These are phyloP conservation scores for Phytophthora litchii DNA, from an alignment of 352 stramenopile genomes.

Conservation along the genomic window DNA sequence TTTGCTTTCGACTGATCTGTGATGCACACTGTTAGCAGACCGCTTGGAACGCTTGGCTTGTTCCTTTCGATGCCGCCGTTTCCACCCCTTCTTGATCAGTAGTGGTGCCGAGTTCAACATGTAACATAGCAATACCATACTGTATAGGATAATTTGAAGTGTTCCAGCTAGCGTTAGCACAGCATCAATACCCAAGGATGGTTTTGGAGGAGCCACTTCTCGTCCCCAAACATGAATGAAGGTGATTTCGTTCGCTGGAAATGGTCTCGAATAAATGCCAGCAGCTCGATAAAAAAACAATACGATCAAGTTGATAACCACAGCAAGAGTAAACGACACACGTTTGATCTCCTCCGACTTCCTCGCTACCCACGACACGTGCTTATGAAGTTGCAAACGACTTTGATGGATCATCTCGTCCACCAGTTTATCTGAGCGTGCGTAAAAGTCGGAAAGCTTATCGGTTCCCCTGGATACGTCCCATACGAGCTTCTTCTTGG, in stretches of 20 bases:
- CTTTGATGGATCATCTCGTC: slow-evolving; percentile 81
- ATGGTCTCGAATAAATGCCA: slow-evolving; percentile 57
- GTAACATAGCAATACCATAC: slow-evolving; percentile 59
- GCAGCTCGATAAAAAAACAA: slow-evolving; percentile 65
- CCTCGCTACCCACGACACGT: slow-evolving; percentile 42
- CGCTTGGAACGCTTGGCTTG: slow-evolving; percentile 51
- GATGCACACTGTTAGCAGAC: slow-evolving; percentile 38
- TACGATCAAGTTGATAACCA: slow-evolving; percentile 66
- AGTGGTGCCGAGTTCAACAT: slow-evolving; percentile 70
- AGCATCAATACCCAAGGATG: slow-evolving; percentile 44
- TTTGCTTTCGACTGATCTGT: slow-evolving; percentile 30
- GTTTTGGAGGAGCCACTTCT: slow-evolving; percentile 20
- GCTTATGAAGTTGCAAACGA: slow-evolving; percentile 39
- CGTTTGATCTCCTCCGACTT: slow-evolving; percentile 58
- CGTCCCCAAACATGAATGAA: slow-evolving; percentile 33
- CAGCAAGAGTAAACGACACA: slow-evolving; percentile 52
- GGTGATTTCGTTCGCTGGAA: slow-evolving; percentile 45
- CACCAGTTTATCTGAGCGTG: slow-evolving; percentile 66
- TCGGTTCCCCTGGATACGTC: slow-evolving; percentile 59
- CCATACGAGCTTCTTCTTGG: slow-evolving; percentile 75
- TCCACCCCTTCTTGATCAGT: slow-evolving; percentile 75
- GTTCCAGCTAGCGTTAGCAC: slow-evolving; percentile 50
- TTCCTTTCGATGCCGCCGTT: slow-evolving; percentile 52
- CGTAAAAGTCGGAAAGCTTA: slow-evolving; percentile 75
- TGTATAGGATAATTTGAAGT: slow-evolving; percentile 59